phyloP scores from a whole-genome alignment of 768 basidiomycete genomes.

The Tulasnella sp. region DNA sequence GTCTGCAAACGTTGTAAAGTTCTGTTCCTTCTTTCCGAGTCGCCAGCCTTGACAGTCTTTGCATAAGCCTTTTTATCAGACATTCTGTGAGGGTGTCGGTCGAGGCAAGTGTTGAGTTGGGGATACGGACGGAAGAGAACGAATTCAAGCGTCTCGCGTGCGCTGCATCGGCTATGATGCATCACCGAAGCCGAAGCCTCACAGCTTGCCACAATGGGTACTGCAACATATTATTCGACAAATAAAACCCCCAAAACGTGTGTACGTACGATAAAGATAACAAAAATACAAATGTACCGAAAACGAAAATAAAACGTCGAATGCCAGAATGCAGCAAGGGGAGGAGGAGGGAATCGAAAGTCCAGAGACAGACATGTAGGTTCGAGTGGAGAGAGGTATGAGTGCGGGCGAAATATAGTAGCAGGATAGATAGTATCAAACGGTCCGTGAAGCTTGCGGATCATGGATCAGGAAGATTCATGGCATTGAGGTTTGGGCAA shows the following conservation, averaged over 20 bases:
- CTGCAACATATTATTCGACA: constrained; percentile 11
- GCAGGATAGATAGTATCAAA: neutral
- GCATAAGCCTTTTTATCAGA: neutral
- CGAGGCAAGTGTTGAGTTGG: neutral
- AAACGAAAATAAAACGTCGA: neutral
- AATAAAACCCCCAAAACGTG: neutral
- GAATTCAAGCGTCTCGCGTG: neutral
- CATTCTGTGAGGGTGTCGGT: neutral
- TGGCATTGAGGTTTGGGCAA: constrained; percentile 14
- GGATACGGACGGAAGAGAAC: too few species aligned
- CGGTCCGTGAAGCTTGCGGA: neutral
- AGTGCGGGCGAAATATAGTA: neutral
- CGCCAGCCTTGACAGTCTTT: neutral
- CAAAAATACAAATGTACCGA: constrained; percentile 14
- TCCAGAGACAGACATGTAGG: neutral
- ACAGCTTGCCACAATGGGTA: neutral
- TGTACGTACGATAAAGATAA: constrained; percentile 12
- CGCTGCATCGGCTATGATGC: neutral
- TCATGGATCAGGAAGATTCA: constrained; percentile 10
- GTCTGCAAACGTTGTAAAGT: constrained; percentile 18
- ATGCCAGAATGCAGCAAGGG: neutral
- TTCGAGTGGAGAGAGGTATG: neutral
- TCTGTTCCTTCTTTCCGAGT: neutral
- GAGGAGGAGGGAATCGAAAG: neutral
- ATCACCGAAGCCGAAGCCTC: neutral